Evolutionary conservation across 805 yeast species (phyloP), one percentile per base, ranked within the genome.

Genomic region (Sugiyamaella mastotermitis): DNA sequence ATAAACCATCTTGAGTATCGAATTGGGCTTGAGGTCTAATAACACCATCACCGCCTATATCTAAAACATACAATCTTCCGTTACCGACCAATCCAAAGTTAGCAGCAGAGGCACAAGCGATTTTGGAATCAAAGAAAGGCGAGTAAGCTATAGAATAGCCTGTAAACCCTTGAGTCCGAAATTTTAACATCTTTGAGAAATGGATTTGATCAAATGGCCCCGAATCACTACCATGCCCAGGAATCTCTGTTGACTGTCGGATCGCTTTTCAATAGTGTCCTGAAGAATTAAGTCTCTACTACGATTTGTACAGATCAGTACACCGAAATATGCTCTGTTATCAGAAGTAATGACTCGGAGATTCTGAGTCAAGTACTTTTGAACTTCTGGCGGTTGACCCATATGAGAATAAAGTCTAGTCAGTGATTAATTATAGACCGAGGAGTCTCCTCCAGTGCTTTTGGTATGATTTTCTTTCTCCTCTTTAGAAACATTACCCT

Each of bases 11-110:
- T 59, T 90, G 97, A 0, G 97, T 90, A 44, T 86, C 86, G 65
- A 84, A 90, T 37, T 43, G 46, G 15, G 41, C 43, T 25, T 49
- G 47, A 16, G 51, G 40, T 30, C 46, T 22, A 11, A 72, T 58
- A 32, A 74, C 76, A 1, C 97, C 97, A 44, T 68, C 63, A 16
- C 76, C 74, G 37, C 71, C 74, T 33, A 90, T 83, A 34, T 76
- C 77, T 17, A 90, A 64, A 1, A 90, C 67, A 49, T 66, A 80
- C 20, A 90, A 64, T 49, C 84, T 72, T 4, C 98, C 98, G 59
- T 90, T 90, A 2, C 98, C 98, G 3, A 87, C 95, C 3, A 90
- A 65, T 1, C 97, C 97, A 59, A 78, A 90, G 63, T 90, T 92
- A 19, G 97, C 86, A 1, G 95, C 80, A 0, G 94, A 71, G 0